phyloP scores from a whole-genome alignment of 768 basidiomycete genomes.

The Myochromella boudieri region DNA sequence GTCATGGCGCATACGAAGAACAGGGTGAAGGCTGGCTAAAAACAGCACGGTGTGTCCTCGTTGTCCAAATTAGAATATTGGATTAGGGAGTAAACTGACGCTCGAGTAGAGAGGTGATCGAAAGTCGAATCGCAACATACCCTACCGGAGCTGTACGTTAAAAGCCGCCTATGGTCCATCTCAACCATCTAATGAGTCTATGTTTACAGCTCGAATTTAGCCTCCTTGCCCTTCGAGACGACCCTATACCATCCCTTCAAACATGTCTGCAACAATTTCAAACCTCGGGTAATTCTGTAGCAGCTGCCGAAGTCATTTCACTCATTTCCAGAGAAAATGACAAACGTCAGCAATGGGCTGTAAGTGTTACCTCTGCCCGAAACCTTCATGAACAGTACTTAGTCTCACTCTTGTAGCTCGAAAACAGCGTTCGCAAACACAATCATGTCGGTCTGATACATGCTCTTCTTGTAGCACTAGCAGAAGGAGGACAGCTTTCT shows the following conservation, averaged over 20 bases:
- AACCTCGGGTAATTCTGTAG: slow-evolving; percentile 36
- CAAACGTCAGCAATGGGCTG: slow-evolving; percentile 81
- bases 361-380: slow-evolving; percentile 43
- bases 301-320: slow-evolving; percentile 52
- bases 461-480: slow-evolving; percentile 69
- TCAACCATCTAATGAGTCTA: slow-evolving; percentile 9
- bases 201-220: slow-evolving; percentile 93
- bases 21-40: slow-evolving; percentile 81
- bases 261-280: slow-evolving; percentile 52
- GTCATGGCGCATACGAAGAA: slow-evolving; percentile 73
- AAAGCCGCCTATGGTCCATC: background rate
- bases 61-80: slow-evolving; percentile 1
- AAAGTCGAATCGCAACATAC: slow-evolving; percentile 87
- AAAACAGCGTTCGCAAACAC: slow-evolving; percentile 83
- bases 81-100: slow-evolving; percentile 18
- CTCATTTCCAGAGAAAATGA: slow-evolving; percentile 65
- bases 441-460: slow-evolving; percentile 86
- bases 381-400: background rate
- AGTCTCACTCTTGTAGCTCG: slow-evolving; percentile 53
- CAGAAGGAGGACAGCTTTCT: slow-evolving; percentile 64
- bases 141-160: slow-evolving; percentile 79
- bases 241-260: slow-evolving; percentile 72
- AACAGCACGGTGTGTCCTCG: slow-evolving; percentile 61
- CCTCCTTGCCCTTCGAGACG: slow-evolving; percentile 82
- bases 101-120: slow-evolving; percentile 69